Conservation (phyloP, 768 basidiomycete genomes). For the Suillus americanus region DNA sequence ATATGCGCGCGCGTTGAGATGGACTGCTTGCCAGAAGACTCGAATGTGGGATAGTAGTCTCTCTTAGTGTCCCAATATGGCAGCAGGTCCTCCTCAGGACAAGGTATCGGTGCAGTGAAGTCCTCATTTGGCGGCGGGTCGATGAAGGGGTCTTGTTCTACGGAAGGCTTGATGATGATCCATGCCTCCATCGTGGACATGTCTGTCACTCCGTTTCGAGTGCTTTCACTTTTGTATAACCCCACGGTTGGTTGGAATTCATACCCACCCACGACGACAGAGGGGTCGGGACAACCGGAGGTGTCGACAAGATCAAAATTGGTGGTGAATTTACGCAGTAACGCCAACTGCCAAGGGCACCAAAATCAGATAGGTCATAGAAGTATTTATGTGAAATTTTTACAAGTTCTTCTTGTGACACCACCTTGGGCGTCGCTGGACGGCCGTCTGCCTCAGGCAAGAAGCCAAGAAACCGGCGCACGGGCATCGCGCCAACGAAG, state of each 20-base stretch:
- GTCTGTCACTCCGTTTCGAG: background rate
- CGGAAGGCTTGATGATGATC: background rate
- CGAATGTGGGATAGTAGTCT: background rate
- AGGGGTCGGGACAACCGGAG: background rate
- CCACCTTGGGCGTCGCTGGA: background rate
- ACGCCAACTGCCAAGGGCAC: background rate
- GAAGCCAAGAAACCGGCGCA: background rate
- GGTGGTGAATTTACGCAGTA: background rate
- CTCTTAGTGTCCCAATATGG: background rate
- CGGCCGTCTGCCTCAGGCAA: background rate
- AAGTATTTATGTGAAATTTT: background rate
- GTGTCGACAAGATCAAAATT: constrained; percentile 1
- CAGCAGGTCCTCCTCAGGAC: background rate
- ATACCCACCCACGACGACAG: background rate
- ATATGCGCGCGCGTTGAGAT: background rate
- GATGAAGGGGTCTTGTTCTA: background rate
- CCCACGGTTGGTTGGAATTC: background rate
- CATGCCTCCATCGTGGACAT: background rate
- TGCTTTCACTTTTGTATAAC: background rate
- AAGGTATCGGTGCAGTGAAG: background rate
- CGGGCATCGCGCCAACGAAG: background rate
- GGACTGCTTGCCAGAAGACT: background rate
- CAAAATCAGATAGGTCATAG: background rate
- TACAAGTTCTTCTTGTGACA: background rate
- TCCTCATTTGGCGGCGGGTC: background rate